Evolutionary conservation across 441 rosid genomes (phyloP).

Genomic region (Daphne laureola): DNA sequence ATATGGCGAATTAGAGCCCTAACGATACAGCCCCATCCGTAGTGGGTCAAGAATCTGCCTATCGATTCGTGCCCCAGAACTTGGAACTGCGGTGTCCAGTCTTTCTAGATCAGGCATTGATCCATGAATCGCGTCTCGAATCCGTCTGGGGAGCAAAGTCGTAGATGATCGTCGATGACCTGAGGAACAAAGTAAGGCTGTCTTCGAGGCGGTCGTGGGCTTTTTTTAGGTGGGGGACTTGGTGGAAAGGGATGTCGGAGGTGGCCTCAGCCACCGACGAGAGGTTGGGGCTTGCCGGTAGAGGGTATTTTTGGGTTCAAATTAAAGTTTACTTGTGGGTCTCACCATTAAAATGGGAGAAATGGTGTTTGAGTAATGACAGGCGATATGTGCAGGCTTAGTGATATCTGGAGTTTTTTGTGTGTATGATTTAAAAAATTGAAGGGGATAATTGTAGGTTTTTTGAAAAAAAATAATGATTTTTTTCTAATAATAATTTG

Average conservation of each 20-base stretch:
- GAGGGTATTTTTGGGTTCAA: no score
- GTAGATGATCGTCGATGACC: conserved; percentile 20
- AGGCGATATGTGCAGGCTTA: no score
- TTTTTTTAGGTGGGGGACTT: conserved; percentile 30
- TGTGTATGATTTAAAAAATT: no score
- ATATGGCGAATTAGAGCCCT: conserved; percentile 16
- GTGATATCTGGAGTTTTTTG: no score
- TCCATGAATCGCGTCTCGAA: conserved; percentile 12
- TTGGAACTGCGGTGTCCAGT: conserved; percentile 37
- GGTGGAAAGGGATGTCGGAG: conserved; percentile 7
- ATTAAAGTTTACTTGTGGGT: no score
- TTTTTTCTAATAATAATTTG: no score
- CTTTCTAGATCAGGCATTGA: conserved; percentile 12
- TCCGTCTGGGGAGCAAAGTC: conserved; percentile 35
- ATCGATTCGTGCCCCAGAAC: conserved; percentile 37
- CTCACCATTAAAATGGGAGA: no score
- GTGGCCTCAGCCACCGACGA: no score
- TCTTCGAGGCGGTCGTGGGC: conserved; percentile 35
- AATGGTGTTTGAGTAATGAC: no score
- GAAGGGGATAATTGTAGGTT: no score
- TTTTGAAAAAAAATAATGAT: no score
- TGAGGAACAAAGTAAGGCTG: conserved; percentile 20
- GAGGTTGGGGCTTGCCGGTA: no score
- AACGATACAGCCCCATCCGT: conserved; percentile 37
- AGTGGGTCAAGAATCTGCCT: conserved; percentile 45